Conservation (phyloP, 1,284 basidiomycete genomes). For the Pterula multifida region DNA sequence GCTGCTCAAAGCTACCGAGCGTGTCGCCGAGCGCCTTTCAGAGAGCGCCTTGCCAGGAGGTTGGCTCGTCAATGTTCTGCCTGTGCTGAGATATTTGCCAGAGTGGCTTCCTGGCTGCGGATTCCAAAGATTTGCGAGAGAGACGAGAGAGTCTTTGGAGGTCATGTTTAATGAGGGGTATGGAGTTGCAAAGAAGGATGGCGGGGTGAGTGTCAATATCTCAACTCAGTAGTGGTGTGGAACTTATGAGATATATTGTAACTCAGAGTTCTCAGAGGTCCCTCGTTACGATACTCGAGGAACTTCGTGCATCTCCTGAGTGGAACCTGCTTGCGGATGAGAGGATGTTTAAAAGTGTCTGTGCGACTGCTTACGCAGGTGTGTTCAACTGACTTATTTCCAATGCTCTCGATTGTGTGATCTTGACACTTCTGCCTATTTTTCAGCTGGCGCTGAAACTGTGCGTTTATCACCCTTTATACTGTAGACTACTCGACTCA, state of each 20-base stretch:
- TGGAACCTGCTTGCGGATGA: not conserved
- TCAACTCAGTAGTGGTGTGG: not conserved
- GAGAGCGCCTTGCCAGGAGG: slow-evolving; percentile 10
- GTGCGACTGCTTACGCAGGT: not conserved
- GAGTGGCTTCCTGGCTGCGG: slow-evolving; percentile 19
- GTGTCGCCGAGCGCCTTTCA: slow-evolving; percentile 8
- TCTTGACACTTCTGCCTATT: not conserved
- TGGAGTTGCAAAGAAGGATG: not conserved
- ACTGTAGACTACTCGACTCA: too few relatives aligned
- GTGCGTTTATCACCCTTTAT: not conserved
- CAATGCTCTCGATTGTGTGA: not conserved
- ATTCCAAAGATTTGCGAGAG: slow-evolving; percentile 15
- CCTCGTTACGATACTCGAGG: not conserved
- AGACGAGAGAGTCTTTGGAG: slow-evolving; percentile 10
- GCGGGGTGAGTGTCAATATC: too few relatives aligned
- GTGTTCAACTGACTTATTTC: not conserved
- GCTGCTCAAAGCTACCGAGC: slow-evolving; percentile 9
- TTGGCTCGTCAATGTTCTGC: slow-evolving; percentile 11
- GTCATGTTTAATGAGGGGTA: not conserved
- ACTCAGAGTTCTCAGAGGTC: not conserved
- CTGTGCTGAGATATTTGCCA: slow-evolving; percentile 13
- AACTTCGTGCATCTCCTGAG: not conserved
- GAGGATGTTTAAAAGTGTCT: not conserved
- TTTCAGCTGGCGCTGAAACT: not conserved
- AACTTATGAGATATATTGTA: too few relatives aligned